Percentiles rank a stretch among this genome's conserved stretches.
These are phyloP conservation scores for Nitzschia putrida DNA, from an alignment of 108 stramenopile species.

Conservation along the genomic window DNA sequence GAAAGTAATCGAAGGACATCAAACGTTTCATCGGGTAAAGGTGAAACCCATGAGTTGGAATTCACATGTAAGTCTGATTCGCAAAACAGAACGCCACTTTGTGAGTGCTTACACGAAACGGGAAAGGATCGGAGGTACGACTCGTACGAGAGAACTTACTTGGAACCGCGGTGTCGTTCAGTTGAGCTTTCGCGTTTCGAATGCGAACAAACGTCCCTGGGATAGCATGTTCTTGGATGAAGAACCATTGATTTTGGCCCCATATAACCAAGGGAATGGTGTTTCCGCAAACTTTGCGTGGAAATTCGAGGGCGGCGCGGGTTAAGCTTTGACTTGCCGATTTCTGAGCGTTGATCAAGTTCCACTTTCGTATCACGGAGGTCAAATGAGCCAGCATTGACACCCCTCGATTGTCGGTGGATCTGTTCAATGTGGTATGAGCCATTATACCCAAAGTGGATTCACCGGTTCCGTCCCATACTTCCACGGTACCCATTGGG, in stretches of 20 bases:
- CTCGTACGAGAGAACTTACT: no score
- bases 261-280: no score
- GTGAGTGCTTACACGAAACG: not conserved
- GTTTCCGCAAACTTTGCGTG: no score
- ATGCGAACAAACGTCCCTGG: conserved; percentile 76
- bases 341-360: no score
- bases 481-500: conserved; percentile 62
- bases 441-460: no score
- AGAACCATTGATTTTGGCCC: conserved; percentile 22
- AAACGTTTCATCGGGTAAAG: conserved; percentile 61
- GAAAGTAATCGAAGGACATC: conserved; percentile 67
- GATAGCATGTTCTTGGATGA: conserved; percentile 36
- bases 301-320: no score
- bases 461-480: conserved; percentile 88
- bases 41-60: conserved; percentile 57
- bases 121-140: conserved; percentile 3
- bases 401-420: conserved; percentile 56
- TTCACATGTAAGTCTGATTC: conserved; percentile 14
- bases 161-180: conserved; percentile 24
- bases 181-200: no score
- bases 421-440: no score
- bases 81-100: not conserved
- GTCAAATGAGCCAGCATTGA: conserved; percentile 9
- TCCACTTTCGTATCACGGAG: not conserved
- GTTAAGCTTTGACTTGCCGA: not conserved